Conservation (phyloP, 805 yeast species). For the Lachancea meyersii region DNA sequence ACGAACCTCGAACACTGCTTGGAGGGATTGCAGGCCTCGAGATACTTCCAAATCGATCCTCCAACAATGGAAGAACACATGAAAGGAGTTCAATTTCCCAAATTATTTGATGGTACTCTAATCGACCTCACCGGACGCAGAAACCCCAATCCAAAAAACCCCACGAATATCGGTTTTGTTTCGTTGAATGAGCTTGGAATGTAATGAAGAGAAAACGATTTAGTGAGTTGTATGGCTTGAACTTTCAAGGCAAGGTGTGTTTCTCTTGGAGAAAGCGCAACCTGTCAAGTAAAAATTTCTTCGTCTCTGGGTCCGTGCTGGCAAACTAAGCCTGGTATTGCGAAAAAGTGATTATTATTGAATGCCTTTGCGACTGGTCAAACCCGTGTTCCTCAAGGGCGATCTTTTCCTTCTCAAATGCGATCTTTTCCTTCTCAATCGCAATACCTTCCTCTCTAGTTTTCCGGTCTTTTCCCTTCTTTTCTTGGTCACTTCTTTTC, state of each 20-base stretch:
- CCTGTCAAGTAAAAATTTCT: background rate
- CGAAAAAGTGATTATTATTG: background rate
- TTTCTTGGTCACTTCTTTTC: background rate
- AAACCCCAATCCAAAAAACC: background rate
- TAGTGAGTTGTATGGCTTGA: background rate
- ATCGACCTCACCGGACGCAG: background rate
- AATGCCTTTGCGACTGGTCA: background rate
- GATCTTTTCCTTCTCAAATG: background rate
- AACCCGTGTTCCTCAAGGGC: background rate
- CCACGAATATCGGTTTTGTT: background rate
- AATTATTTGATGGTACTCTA: background rate
- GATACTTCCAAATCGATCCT: conserved; percentile 1
- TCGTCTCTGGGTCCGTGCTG: background rate
- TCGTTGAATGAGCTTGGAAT: background rate
- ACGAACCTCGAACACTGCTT: conserved; percentile 3
- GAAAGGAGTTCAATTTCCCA: background rate
- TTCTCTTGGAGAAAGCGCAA: background rate
- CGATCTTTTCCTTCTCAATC: background rate
- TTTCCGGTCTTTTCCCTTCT: background rate
- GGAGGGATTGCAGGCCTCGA: conserved; percentile 1
- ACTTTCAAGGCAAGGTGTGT: background rate
- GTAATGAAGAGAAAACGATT: background rate
- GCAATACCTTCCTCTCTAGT: background rate
- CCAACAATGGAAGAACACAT: conserved; percentile 5
- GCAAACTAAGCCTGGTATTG: background rate